A percentile compares a stretch with the other conserved stretches of the same genome.
Conservation (phyloP, 768 basidiomycete genomes). For the Holtermanniella nyarrowii region DNA sequence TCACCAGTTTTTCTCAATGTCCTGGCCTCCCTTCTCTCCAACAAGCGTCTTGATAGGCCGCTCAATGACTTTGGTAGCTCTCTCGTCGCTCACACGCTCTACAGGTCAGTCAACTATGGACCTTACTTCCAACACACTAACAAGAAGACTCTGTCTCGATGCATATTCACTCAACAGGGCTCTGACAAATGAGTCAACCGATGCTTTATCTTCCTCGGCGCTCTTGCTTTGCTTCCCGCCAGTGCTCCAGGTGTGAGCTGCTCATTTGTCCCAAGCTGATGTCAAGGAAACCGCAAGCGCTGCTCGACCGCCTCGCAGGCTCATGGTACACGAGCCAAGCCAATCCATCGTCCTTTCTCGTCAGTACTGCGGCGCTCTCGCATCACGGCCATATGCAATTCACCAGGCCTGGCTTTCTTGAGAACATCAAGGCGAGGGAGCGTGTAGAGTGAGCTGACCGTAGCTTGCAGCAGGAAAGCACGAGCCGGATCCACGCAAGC, state of each 20-base stretch:
- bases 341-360: slow-evolving; percentile 4
- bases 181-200: slow-evolving; percentile 8
- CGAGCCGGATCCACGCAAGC: slow-evolving; percentile 24
- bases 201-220: slow-evolving; percentile 7
- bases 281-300: slow-evolving; percentile 7
- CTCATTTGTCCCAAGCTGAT: background rate
- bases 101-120: slow-evolving; percentile 11
- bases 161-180: slow-evolving; percentile 16
- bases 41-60: background rate
- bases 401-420: slow-evolving; percentile 22
- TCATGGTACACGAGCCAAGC: slow-evolving; percentile 3
- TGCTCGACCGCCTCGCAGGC: slow-evolving; percentile 1
- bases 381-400: slow-evolving; percentile 26
- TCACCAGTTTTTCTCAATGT: slow-evolving; percentile 10
- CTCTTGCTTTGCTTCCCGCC: slow-evolving; percentile 8
- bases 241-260: slow-evolving; percentile 14
- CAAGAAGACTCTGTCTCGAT: slow-evolving; percentile 11
- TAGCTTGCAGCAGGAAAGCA: slow-evolving; percentile 19
- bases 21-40: slow-evolving; percentile 8
- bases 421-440: slow-evolving; percentile 11
- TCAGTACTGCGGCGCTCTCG: slow-evolving; percentile 25
- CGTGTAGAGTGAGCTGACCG: background rate
- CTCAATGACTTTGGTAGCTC: slow-evolving; percentile 22
- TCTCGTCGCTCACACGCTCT: slow-evolving; percentile 22
- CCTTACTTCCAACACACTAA: background rate